These are phyloP conservation scores for Moesziomyces parantarcticus DNA, from an alignment of 1,284 basidiomycete genomes.

Conservation along the genomic window DNA sequence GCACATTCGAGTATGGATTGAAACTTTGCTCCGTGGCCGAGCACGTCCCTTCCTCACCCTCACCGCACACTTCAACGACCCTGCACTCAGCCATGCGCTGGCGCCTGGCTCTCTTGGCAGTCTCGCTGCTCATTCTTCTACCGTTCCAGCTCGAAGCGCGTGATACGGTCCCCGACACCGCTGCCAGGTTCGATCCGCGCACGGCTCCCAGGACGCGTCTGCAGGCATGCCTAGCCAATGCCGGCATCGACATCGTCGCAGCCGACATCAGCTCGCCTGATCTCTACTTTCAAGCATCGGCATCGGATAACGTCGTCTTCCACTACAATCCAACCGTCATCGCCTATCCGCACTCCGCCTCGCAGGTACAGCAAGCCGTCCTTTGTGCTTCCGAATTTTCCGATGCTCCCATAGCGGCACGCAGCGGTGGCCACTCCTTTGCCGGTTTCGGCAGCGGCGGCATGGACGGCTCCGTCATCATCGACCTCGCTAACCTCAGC, in stretches of 20 bases:
- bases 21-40: neutral
- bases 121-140: neutral
- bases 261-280: constrained; percentile 32
- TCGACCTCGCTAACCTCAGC: constrained; percentile 58
- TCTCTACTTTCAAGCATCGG: constrained; percentile 36
- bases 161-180: neutral
- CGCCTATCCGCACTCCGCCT: constrained; percentile 51
- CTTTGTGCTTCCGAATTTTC: constrained; percentile 21
- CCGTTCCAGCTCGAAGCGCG: too few species aligned
- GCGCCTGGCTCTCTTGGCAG: neutral
- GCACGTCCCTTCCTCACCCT: neutral
- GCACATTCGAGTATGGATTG: neutral
- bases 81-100: neutral
- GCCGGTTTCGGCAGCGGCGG: constrained; percentile 63
- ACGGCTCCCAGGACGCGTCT: constrained; percentile 5
- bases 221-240: constrained; percentile 14
- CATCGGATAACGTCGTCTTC: constrained; percentile 67
- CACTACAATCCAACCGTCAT: constrained; percentile 65
- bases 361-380: constrained; percentile 58
- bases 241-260: constrained; percentile 30
- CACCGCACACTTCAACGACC: neutral
- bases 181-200: constrained; percentile 5
- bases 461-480: constrained; percentile 59
- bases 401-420: constrained; percentile 57
- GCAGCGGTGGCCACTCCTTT: constrained; percentile 68